Evolutionary conservation across 2,329 filamentous ascomycete species (phyloP), one percentile per base, ranked within the genome.

Genomic region (Aspergillus hortae): DNA sequence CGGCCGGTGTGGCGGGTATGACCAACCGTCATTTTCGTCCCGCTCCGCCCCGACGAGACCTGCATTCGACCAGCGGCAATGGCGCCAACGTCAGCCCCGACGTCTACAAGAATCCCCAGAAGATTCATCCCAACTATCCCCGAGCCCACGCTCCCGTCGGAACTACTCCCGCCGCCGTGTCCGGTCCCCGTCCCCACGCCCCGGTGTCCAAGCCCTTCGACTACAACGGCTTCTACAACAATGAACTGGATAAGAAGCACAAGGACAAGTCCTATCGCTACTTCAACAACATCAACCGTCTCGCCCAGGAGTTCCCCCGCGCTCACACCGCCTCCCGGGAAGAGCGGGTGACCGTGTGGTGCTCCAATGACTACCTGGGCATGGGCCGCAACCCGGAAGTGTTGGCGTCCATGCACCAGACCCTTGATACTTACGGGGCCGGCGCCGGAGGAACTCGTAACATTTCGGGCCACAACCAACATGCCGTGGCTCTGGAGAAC

Each of bases 261-360:
- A 92, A 95, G 81, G 94, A 99, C 81, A 97, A 96, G 79, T 96
- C 92, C 48, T 99, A 99, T 79, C 90, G 94, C 68, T 97, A 97
- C 79, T 99, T 99, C 80, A 99, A 99, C 82, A 99, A 99, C 80
- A 99, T 99, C 84, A 99, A 99, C 69, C 91, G 94, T 33, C 81
- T 99, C 55, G 94, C 94, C 60, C 90, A 94, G 76, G 90, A 97
- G 59, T 99, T 99, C 58, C 94, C 94, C 27, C 89, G 89, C 59
- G 94, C 94, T 43, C 94, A 99, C 73, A 95, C 95, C 81, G 82
- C 89, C 14, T 85, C 81, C 53, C 83, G 84, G 67, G 86, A 92
- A 54, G 90, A 96, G 60, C 85, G 85, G 48, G 94, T 99, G 52
- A 96, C 92, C 1, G 94, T 99, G 21, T 99, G 94, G 94, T 99